Percentiles rank a stretch among this genome's conserved stretches.
These are phyloP conservation scores for Lathyrus sativus DNA, from an alignment of 306 rosid species.

Conservation along the genomic window DNA sequence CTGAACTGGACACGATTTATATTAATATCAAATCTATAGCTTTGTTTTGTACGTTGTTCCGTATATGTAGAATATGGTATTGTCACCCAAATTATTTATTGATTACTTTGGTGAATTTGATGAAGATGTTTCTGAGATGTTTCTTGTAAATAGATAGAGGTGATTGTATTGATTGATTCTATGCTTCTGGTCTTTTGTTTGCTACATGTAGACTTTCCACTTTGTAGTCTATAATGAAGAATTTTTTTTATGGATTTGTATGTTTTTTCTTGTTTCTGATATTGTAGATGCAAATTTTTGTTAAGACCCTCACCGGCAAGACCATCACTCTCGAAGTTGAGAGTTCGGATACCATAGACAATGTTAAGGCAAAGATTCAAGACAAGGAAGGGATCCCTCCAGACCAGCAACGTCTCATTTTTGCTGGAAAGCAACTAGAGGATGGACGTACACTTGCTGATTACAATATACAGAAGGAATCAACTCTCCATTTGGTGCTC, in stretches of 20 bases:
- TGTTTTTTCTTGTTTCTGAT: background rate
- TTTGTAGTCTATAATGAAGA: background rate
- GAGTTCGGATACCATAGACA: conserved; percentile 5
- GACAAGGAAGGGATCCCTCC: conserved; percentile 6
- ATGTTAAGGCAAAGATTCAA: conserved; percentile 9
- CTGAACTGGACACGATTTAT: background rate
- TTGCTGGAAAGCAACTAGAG: background rate
- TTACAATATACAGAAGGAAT: too few relatives aligned
- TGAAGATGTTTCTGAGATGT: background rate
- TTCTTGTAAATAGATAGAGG: background rate
- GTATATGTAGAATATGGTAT: background rate
- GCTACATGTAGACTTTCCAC: background rate
- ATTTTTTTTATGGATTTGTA: background rate
- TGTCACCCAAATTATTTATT: background rate
- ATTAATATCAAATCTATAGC: too few relatives aligned
- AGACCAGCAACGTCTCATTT: background rate
- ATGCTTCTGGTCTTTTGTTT: background rate
- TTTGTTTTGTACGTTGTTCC: background rate
- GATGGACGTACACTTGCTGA: too few relatives aligned
- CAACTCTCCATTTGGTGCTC: too few relatives aligned
- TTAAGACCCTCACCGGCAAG: conserved; percentile 28
- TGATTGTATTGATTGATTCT: background rate
- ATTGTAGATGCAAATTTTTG: conserved; percentile 23
- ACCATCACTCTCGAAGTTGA: background rate
- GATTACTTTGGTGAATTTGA: background rate